Conservation (phyloP, 306 rosid species). For the Begonia loranthoides region DNA sequence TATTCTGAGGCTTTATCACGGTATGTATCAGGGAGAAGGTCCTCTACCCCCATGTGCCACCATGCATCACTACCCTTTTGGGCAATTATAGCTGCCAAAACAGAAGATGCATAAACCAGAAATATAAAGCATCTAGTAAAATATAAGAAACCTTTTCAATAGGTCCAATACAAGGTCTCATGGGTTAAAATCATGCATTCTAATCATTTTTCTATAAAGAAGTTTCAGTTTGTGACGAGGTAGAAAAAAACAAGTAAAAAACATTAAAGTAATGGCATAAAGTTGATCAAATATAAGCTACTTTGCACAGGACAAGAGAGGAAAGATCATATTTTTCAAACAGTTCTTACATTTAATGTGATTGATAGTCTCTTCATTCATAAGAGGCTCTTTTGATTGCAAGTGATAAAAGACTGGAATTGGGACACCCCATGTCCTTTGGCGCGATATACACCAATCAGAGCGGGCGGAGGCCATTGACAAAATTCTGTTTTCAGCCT, state of each 20-base stretch:
- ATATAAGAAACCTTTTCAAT: background rate
- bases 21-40: constrained; percentile 78
- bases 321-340: background rate
- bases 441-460: constrained; percentile 99
- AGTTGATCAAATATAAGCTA: too few species aligned
- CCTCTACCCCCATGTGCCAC: constrained; percentile 95
- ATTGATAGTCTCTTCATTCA: constrained; percentile 79
- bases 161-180: too few species aligned
- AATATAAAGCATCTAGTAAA: constrained; percentile 2
- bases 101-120: constrained; percentile 9
- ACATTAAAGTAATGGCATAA: too few species aligned
- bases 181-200: too few species aligned
- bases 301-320: too few species aligned
- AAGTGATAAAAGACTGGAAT: constrained; percentile 93
- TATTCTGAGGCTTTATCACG: constrained; percentile 71
- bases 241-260: too few species aligned
- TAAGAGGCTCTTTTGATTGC: constrained; percentile 76
- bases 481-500: constrained; percentile 95
- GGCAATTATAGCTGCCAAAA: constrained; percentile 63
- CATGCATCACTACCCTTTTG: constrained; percentile 98
- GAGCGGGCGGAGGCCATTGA: constrained; percentile 88
- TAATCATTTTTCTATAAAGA: too few species aligned
- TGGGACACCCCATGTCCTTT: constrained; percentile 99
- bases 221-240: too few species aligned
- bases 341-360: constrained; percentile 60